These are phyloP conservation scores for Persicaria maculosa DNA, from an alignment of 148 eudicot genomes.

Conservation along the genomic window DNA sequence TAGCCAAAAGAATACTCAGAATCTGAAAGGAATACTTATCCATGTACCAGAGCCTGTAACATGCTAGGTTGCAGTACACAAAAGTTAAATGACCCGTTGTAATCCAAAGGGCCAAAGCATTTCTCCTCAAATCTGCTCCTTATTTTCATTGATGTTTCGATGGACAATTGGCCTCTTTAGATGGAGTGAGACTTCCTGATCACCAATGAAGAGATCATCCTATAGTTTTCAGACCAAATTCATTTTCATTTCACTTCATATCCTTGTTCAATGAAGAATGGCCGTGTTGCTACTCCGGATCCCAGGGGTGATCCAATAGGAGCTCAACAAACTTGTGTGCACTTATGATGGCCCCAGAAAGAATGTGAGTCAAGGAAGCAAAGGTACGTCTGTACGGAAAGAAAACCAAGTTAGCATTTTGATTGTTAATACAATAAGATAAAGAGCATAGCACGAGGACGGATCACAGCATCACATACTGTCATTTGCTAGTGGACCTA, in stretches of 20 bases:
- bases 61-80: background rate
- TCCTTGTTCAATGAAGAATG: background rate
- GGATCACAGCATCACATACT: conserved; percentile 4
- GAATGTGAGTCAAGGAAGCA: background rate
- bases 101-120: background rate
- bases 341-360: background rate
- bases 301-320: background rate
- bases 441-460: conserved; percentile 2
- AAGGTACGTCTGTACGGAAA: conserved; percentile 4
- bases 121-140: background rate
- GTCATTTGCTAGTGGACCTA: background rate
- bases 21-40: background rate
- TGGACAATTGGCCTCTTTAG: background rate
- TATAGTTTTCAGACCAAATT: background rate
- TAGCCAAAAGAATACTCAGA: background rate
- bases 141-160: background rate
- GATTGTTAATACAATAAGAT: background rate
- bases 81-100: background rate
- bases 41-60: background rate
- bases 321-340: background rate
- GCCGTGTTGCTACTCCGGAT: background rate
- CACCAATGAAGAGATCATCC: background rate
- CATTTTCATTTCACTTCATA: background rate
- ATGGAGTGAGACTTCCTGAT: background rate
- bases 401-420: background rate